phyloP scores from a whole-genome alignment of 2,329 filamentous ascomycete genomes.

The Nectriaceae sp. region DNA sequence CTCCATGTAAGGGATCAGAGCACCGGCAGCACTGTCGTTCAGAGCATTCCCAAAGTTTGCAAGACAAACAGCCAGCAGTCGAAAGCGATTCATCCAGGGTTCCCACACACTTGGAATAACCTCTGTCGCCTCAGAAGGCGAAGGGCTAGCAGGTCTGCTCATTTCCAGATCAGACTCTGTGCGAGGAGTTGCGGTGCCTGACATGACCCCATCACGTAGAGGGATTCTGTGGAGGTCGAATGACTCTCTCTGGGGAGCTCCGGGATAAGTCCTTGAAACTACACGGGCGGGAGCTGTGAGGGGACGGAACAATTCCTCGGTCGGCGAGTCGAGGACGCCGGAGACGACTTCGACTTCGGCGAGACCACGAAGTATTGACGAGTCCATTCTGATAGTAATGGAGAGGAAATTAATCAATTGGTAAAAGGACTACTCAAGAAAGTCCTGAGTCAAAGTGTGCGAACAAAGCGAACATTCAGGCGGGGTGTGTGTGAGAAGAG shows the following conservation, averaged over 20 bases:
- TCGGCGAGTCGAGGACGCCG: slow-evolving; percentile 13
- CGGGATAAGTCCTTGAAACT: slow-evolving; percentile 41
- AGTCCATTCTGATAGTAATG: slow-evolving; percentile 32
- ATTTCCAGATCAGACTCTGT: slow-evolving; percentile 47
- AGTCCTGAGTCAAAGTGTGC: not conserved
- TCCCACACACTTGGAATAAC: slow-evolving; percentile 59
- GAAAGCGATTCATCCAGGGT: slow-evolving; percentile 69
- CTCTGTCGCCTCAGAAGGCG: slow-evolving; percentile 40
- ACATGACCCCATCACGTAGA: slow-evolving; percentile 3
- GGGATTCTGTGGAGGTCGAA: slow-evolving; percentile 32
- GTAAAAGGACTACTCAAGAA: not conserved
- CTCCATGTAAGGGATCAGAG: slow-evolving; percentile 81
- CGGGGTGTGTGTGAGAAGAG: not conserved
- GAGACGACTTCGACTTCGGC: slow-evolving; percentile 30
- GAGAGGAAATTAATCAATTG: slow-evolving; percentile 1
- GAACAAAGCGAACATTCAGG: no score
- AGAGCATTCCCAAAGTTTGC: slow-evolving; percentile 71
- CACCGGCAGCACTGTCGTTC: slow-evolving; percentile 75
- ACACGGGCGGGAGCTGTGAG: slow-evolving; percentile 36
- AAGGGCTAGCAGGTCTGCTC: slow-evolving; percentile 53
- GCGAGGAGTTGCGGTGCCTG: slow-evolving; percentile 11
- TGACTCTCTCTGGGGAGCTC: slow-evolving; percentile 36
- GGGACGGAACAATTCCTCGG: slow-evolving; percentile 22
- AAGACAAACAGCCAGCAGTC: slow-evolving; percentile 64
- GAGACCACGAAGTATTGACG: slow-evolving; percentile 34